Evolutionary conservation across 768 basidiomycete genomes (phyloP).

Genomic region (Pholiota molesta): DNA sequence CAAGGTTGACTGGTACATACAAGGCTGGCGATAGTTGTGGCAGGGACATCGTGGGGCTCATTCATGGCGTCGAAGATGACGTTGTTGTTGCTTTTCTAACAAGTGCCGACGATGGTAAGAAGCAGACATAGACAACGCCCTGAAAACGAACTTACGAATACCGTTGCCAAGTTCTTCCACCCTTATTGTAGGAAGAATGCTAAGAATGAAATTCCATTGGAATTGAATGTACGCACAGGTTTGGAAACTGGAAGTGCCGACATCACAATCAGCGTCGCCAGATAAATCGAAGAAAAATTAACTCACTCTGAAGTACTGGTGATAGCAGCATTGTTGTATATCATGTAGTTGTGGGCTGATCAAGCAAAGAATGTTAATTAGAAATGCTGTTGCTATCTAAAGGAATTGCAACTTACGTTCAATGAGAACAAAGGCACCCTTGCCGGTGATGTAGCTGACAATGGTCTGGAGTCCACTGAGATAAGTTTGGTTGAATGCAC

Average conservation of each 20-base stretch:
- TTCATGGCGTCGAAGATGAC: conserved; percentile 72
- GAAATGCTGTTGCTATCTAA: not conserved
- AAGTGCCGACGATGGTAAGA: not conserved
- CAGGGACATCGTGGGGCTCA: conserved; percentile 64
- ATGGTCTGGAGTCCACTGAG: conserved; percentile 51
- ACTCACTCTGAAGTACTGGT: conserved; percentile 50
- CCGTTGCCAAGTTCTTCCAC: conserved; percentile 58
- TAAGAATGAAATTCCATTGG: not conserved
- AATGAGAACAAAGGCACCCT: conserved; percentile 58
- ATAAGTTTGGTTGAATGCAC: conserved; percentile 55
- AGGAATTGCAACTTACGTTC: conserved; percentile 45
- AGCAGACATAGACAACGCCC: not conserved
- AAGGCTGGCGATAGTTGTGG: conserved; percentile 50
- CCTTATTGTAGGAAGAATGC: conserved; percentile 33
- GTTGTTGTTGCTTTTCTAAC: conserved; percentile 46
- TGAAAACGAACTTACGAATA: conserved; percentile 47
- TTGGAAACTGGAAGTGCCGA: conserved; percentile 40
- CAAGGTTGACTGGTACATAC: conserved; percentile 30
- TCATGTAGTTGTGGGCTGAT: conserved; percentile 63
- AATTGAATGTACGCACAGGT: conserved; percentile 38
- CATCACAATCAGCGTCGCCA: not conserved
- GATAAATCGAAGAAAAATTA: not conserved
- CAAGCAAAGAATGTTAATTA: not conserved
- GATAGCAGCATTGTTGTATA: conserved; percentile 56
- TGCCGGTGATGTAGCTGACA: conserved; percentile 61